These are phyloP conservation scores for Ophiostoma sp. DNA, from an alignment of 2,329 filamentous ascomycete species.

Conservation along the genomic window DNA sequence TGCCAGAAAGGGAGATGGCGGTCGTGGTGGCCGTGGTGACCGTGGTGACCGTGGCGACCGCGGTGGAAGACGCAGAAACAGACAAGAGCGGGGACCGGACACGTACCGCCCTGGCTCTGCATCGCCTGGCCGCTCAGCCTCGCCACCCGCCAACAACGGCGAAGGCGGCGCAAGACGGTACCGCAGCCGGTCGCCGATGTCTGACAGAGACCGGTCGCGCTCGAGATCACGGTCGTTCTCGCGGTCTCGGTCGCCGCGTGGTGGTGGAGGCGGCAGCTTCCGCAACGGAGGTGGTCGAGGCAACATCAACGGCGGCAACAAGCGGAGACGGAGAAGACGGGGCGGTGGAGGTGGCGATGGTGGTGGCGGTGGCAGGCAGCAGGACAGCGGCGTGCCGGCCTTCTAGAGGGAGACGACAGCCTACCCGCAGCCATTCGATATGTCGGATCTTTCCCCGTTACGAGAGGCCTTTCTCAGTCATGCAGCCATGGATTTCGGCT, in stretches of 20 bases:
- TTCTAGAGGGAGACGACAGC: not conserved
- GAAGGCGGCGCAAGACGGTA: conserved; percentile 36
- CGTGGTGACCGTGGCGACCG: conserved; percentile 20
- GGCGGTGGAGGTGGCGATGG: not conserved
- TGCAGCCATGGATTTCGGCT: no score
- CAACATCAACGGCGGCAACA: not conserved
- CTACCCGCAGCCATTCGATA: no score
- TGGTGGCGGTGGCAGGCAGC: not conserved
- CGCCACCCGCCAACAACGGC: conserved; percentile 28
- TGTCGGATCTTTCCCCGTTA: no score
- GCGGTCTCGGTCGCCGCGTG: conserved; percentile 15
- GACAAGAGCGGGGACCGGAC: conserved; percentile 26
- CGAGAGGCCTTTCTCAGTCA: no score
- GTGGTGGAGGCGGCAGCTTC: conserved; percentile 9
- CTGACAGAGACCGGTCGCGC: conserved; percentile 33
- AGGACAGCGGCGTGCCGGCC: not conserved
- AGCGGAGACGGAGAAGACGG: conserved; percentile 9
- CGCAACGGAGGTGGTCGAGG: conserved; percentile 4
- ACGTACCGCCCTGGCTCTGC: conserved; percentile 55
- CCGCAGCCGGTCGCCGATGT: conserved; percentile 43
- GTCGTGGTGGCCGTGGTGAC: conserved; percentile 23
- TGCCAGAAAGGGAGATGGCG: conserved; percentile 23
- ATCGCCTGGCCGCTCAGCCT: conserved; percentile 42
- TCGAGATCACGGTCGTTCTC: conserved; percentile 18
- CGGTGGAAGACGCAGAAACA: not conserved